Base-by-base conservation (phyloP, 2,329 filamentous ascomycete species). In the Pseudogymnoascus sp. region DNA sequence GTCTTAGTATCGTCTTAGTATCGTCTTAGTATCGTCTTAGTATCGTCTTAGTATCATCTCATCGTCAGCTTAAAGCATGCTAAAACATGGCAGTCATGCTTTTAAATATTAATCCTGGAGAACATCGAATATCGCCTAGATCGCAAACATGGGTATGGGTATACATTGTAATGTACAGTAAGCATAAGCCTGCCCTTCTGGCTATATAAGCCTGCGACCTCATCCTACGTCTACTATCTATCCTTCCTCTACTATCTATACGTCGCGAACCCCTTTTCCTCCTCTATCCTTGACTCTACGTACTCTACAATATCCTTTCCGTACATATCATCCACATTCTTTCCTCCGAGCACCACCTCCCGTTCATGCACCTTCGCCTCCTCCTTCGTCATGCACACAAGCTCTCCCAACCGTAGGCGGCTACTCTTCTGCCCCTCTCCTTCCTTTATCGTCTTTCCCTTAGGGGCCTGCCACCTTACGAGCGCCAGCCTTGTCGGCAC, bases 311-410 rank as follows among this genome's bases (percentile, higher is more conserved):
- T 86, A 31, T 84, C 83, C 14, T 75, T 72, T 69, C 88, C 86
- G 72, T 97, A 99, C 25, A 97, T 66, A 1, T 93, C 88, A 67
- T 90, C 88, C 0, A 85, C 79, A 7, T 73, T 76, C 76, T 87
- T 89, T 1, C 81, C 83, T 0, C 84, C 89, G 69, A 84, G 87
- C 49, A 97, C 78, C 1, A 97, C 82, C 71, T 91, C 80, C 73
- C 87, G 89, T 73, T 96, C 90, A 75, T 99, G 95, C 64, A 84
- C 81, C 14, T 81, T 77, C 2, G 89, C 90, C 75, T 97, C 93
- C 65, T 97, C 93, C 74, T 93, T 96, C 0, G 93, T 97, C 90
- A 97, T 91, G 69, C 89, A 90, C 0, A 96, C 92, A 65, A 97
- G 73, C 53, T 96, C 88, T 28, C 82, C 80, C 69, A 93, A 76